Percentiles rank a stretch among this genome's conserved stretches.
Conservation (phyloP, 352 stramenopile species). For the Globisporangium cederbergense region DNA sequence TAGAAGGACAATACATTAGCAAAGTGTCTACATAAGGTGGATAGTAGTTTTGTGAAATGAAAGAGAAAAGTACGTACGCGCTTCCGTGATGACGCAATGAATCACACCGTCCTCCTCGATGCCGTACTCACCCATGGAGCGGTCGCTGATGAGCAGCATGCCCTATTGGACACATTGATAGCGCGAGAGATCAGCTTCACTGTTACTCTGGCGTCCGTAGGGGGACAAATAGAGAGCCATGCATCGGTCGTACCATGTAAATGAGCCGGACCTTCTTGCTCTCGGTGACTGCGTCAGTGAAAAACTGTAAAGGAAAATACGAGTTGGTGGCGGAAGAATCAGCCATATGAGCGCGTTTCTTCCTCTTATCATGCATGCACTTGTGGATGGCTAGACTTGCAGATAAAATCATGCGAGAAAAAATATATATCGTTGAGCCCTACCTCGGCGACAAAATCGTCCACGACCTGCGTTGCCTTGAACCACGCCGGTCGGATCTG, state of each 20-base stretch:
- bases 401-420: neutral
- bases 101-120: constrained; percentile 77
- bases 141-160: constrained; percentile 61
- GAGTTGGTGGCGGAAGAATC: too few relatives aligned
- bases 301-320: constrained; percentile 41
- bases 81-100: constrained; percentile 69
- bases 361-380: too few relatives aligned
- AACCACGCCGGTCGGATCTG: constrained; percentile 52
- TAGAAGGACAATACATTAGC: constrained; percentile 3
- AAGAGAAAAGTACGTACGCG: constrained; percentile 36
- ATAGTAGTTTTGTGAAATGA: constrained; percentile 2
- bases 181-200: neutral
- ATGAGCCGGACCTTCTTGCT: constrained; percentile 70
- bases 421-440: neutral
- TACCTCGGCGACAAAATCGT: constrained; percentile 57
- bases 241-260: constrained; percentile 49
- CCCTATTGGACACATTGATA: constrained; percentile 23
- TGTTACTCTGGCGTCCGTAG: neutral
- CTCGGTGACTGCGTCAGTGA: constrained; percentile 42
- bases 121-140: constrained; percentile 71
- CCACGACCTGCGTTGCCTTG: constrained; percentile 59
- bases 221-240: neutral
- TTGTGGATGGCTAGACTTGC: neutral
- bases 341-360: too few relatives aligned
- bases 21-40: constrained; percentile 16